Evolutionary conservation across 495 filamentous ascomycete genomes (phyloP), one percentile per base, ranked within the genome.

Genomic region (Hypomontagnella submonticulosa): DNA sequence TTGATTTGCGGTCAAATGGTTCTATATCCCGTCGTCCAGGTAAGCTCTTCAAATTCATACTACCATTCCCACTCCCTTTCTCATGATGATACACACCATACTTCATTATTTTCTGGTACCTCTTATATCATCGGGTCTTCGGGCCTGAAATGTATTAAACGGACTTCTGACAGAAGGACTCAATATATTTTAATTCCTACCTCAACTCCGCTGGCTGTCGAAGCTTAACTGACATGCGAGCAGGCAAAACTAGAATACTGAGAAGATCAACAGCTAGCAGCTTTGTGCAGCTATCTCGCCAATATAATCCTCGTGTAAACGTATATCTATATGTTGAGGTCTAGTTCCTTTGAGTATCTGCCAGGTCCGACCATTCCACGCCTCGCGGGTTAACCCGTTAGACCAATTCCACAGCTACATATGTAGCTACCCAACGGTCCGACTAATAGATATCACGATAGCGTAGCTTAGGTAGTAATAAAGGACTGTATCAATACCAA

Each of bases 101-200:
- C 54, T 72, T 70, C 69, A 66, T 75, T n/a, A 72, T 75, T 77
- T 85, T 87, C 83, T 86, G 84, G 83, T 82, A 87, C 84, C 85
- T 86, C 85, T 87, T 85, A 84, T 85, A 81, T 85, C 81, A 87
- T 74, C 71, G 78, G 71, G 73, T 70, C 72, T 74, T 76, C 70
- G 61, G 74, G 70, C 70, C 55, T 75, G 74, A 81, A 66, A 85
- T 87, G 84, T 85, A 84, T 84, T 76, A 72, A 85, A 71, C 65
- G 81, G 82, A 85, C 83, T 85, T 86, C 84, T 86, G 84, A 85
- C 34, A 37, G 57, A 61, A 18, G 51, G 52, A 61, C 20, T 46
- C 8, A 30, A 52, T 30, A 12, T 13, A 13, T 60, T 60, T 38
- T 6, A 12, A 8, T 50, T 61, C 20, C 16, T 42, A 53, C 54